Evolutionary conservation across 1,139 yeast genomes (phyloP), one percentile per base, ranked within the genome.

Genomic region (Debaryomycetaceae sp.): DNA sequence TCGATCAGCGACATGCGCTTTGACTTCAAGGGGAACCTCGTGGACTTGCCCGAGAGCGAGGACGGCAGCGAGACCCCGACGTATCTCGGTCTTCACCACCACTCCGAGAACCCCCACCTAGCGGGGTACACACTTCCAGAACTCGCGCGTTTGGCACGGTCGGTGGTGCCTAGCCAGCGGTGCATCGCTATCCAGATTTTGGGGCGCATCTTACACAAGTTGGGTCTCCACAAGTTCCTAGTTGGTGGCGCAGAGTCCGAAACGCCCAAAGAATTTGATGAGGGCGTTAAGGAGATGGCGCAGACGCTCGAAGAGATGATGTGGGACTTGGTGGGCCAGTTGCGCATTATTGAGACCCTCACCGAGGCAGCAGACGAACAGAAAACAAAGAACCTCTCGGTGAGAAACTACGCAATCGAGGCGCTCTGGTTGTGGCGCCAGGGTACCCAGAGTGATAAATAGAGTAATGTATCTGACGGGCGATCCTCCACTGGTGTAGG

Each of bases 111-210:
- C 34, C 96, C 97, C 1, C 78, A 81, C 27, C 66, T 89, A 34
- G 95, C 98, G 0, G 99, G 99, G 0, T 91, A 91, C 53, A 88
- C 97, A 0, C 54, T 91, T 16, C 65, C 75, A 1, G 99, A 91
- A 50, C 65, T 91, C 31, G 83, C 83, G 0, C 94, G 83, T 45
- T 68, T 86, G 33, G 64, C 89, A 3, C 65, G 96, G 41, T 85
- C 96, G 1, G 75, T 83, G 1, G 75, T 83, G 34, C 77, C 95
- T 1, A 78, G 94, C 0, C 99, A 91, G 55, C 65, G 97, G 32
- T 76, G 93, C 39, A 71, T 91, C 15, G 88, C 96, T 16, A 78
- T 89, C 23, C 86, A 83, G 49, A 84, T 93, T 9, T 51, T 89
- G 27, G 99, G 99, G 2, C 67, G 98, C 38, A 74, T 91, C 1